Evolutionary conservation across 768 basidiomycete genomes (phyloP).

Genomic region (Lentinus brumalis): DNA sequence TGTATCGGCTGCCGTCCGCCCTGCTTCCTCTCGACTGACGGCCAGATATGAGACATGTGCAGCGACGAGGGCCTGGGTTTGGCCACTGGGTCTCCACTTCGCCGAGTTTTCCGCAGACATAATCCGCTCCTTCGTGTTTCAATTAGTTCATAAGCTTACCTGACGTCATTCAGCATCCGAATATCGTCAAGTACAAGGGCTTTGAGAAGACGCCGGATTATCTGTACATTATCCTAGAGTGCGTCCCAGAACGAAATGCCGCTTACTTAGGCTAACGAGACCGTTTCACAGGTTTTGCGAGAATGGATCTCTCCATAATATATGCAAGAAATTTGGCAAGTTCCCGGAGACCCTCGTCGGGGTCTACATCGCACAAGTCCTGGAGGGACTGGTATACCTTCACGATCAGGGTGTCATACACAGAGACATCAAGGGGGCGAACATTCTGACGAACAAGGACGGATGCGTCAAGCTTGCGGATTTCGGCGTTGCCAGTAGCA

Average conservation of each 20-base stretch:
- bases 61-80: no score
- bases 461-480: slow-evolving; percentile 98
- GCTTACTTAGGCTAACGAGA: not conserved
- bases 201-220: slow-evolving; percentile 94
- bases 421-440: slow-evolving; percentile 98
- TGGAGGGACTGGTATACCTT: slow-evolving; percentile 94
- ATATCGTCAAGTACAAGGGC: slow-evolving; percentile 99
- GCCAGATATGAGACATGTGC: no score
- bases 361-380: slow-evolving; percentile 94
- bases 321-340: slow-evolving; percentile 96
- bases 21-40: no score
- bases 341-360: slow-evolving; percentile 97
- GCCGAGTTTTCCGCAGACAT: no score
- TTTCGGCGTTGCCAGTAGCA: slow-evolving; percentile 91
- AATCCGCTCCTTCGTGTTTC: not conserved
- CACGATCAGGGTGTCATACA: slow-evolving; percentile 99
- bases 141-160: not conserved
- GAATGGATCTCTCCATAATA: slow-evolving; percentile 94
- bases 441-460: slow-evolving; percentile 98
- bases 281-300: slow-evolving; percentile 76
- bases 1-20: no score
- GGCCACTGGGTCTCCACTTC: no score
- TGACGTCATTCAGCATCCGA: slow-evolving; percentile 66
- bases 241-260: slow-evolving; percentile 27
- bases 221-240: slow-evolving; percentile 97